Evolutionary conservation across 2,329 filamentous ascomycete genomes (phyloP).

Genomic region (Monosporascus sp.): DNA sequence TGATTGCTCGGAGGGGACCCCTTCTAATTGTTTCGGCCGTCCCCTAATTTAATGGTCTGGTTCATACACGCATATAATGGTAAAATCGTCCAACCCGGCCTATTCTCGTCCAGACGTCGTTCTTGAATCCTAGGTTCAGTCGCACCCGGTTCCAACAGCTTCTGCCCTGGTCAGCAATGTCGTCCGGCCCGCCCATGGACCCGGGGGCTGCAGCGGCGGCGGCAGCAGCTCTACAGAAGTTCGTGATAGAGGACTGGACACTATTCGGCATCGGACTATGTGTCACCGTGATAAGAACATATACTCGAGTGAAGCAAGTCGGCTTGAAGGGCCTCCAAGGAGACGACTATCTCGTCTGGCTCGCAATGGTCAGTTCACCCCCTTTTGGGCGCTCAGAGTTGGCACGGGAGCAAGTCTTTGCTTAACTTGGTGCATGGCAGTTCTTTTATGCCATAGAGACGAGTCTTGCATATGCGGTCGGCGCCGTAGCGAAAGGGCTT

Average conservation of each 20-base stretch:
- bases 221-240: constrained; percentile 18
- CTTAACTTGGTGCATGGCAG: constrained; percentile 22
- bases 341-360: constrained; percentile 32
- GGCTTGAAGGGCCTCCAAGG: constrained; percentile 25
- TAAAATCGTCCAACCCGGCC: no score
- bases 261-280: constrained; percentile 28
- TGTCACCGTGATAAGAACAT: constrained; percentile 32
- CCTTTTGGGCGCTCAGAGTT: background rate
- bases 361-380: constrained; percentile 27
- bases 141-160: no score
- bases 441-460: constrained; percentile 46
- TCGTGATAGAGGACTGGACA: constrained; percentile 31
- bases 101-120: no score
- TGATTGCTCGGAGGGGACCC: no score
- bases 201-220: constrained; percentile 17
- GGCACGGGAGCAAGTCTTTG: constrained; percentile 1
- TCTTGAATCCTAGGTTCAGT: no score
- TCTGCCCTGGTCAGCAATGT: no score
- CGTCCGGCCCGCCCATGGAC: no score
- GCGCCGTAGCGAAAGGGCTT: constrained; percentile 40
- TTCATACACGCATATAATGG: no score
- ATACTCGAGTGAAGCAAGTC: constrained; percentile 28
- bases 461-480: constrained; percentile 43
- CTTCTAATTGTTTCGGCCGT: no score
- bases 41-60: no score